Base-by-base conservation (phyloP, 2,329 filamentous ascomycete genomes). In the Botrytis byssoidea region DNA sequence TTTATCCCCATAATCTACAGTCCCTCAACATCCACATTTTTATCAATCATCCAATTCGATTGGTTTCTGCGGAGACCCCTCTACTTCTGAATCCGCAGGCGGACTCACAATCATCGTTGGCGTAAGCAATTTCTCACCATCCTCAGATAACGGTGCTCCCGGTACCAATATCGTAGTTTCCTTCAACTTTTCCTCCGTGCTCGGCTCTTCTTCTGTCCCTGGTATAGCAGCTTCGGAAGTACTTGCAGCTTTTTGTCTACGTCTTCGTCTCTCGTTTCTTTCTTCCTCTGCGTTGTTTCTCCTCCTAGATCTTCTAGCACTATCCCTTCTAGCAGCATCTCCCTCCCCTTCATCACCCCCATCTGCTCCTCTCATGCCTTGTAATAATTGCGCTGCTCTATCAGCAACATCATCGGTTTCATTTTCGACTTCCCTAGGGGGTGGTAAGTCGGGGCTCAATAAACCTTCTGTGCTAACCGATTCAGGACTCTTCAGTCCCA, bases 301-400 rank as follows among this genome's bases (percentile, higher is more conserved):
- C 83, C 81, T 48, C 69, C 82, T 61, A 75, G 90, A 83, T 73
- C 90, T 87, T 72, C 94, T 85, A 73, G 93, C 85, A 74, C 85
- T 89, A 78, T 91, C 87, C 74, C 89, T 83, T 83, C 87, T 84
- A 81, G 89, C 84, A 32, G 82, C 18, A 20, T 69, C 76, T 75
- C 83, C 85, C 12, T 86, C 87, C 29, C 86, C 87, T 35, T 88
- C 88, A 67, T 91, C 86, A 5, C 79, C 79, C 25, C 81, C 83
- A 40, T 81, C 88, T 60, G 89, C 89, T 60, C 90, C 87, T 74
- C 94, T 89, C 82, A 98, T 91, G 64, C 94, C 94, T 80, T 97
- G 93, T 44, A 98, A 85, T 81, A 98, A 85, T 76, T 91, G 89
- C 1, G 94, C 94, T 3, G 95, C 95, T 70, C 94, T 89, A 78